Percentiles rank a stretch among this genome's conserved stretches.
Conservation (phyloP, 768 basidiomycete species). For the Agrocybe praecox region DNA sequence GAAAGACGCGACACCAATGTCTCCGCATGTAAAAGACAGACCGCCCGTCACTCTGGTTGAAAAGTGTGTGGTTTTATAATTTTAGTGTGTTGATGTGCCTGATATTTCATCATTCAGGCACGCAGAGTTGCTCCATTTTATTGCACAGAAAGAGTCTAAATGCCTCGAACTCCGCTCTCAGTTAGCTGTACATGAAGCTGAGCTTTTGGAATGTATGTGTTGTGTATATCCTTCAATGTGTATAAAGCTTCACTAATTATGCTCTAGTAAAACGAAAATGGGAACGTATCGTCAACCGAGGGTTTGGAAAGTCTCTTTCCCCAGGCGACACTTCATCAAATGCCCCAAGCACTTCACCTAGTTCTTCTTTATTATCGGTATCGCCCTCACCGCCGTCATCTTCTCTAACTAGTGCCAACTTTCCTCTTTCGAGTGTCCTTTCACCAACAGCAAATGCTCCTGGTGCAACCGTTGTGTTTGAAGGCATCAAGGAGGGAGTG, state of each 20-base stretch:
- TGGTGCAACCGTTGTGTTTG: conserved; percentile 42
- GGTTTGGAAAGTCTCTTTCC: conserved; percentile 42
- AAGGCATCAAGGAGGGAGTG: conserved; percentile 68
- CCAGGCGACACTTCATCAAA: conserved; percentile 1
- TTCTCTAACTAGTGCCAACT: neutral
- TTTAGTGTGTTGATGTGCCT: neutral
- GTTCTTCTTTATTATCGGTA: neutral
- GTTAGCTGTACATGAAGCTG: conserved; percentile 70
- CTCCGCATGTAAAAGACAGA: conserved; percentile 25
- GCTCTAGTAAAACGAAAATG: conserved; percentile 76
- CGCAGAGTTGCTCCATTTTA: conserved; percentile 78
- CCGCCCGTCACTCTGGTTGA: conserved; percentile 69
- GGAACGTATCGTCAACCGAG: conserved; percentile 76
- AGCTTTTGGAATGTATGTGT: conserved; percentile 60
- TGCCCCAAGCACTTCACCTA: neutral
- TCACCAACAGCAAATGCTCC: conserved; percentile 20
- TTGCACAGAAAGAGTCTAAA: conserved; percentile 85
- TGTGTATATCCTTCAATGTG: neutral
- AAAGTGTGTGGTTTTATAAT: conserved; percentile 50
- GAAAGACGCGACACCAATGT: conserved; percentile 24
- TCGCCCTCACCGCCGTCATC: conserved; percentile 1
- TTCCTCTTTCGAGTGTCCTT: neutral
- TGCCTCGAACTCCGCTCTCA: conserved; percentile 82
- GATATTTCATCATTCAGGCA: conserved; percentile 48
- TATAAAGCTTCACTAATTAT: neutral